These are phyloP conservation scores for Apiotrichum siamense DNA, from an alignment of 1,284 basidiomycete genomes.

Conservation along the genomic window DNA sequence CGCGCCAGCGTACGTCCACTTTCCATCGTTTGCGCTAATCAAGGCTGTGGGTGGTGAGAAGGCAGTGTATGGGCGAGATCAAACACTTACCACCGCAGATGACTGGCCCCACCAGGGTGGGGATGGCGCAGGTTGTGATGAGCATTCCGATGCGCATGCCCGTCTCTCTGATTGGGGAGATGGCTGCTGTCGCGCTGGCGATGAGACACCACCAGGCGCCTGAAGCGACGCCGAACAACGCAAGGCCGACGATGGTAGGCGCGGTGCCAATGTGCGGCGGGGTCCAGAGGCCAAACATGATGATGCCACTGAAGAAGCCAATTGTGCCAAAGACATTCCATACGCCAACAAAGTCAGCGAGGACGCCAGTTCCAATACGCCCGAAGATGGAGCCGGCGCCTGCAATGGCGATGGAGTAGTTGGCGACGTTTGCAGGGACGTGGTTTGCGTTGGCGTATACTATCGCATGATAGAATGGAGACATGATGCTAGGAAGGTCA, in stretches of 20 bases:
- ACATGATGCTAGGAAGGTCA: conserved; percentile 8
- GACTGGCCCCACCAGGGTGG: conserved; percentile 37
- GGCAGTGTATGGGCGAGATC: too few relatives aligned
- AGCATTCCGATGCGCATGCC: conserved; percentile 44
- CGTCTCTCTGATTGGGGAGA: conserved; percentile 39
- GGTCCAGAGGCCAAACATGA: conserved; percentile 22
- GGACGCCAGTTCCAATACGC: conserved; percentile 5
- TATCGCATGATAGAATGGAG: conserved; percentile 10
- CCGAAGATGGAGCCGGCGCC: conserved; percentile 9
- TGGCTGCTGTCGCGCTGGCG: conserved; percentile 31
- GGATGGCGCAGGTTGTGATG: conserved; percentile 30
- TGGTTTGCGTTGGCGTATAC: conserved; percentile 4
- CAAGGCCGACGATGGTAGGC: conserved; percentile 32
- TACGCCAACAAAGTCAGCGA: conserved; percentile 14
- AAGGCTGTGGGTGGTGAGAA: too few relatives aligned
- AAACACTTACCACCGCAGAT: conserved; percentile 17
- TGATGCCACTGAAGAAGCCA: conserved; percentile 12
- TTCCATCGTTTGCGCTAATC: too few relatives aligned
- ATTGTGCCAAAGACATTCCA: conserved; percentile 7
- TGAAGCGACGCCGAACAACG: conserved; percentile 30
- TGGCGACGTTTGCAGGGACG: neutral
- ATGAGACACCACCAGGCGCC: conserved; percentile 39
- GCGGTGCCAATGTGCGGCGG: conserved; percentile 9
- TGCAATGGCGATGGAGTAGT: conserved; percentile 8
- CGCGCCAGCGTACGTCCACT: too few relatives aligned